These are phyloP conservation scores for Camillea tinctor DNA, from an alignment of 2,329 filamentous ascomycete species.

Conservation along the genomic window DNA sequence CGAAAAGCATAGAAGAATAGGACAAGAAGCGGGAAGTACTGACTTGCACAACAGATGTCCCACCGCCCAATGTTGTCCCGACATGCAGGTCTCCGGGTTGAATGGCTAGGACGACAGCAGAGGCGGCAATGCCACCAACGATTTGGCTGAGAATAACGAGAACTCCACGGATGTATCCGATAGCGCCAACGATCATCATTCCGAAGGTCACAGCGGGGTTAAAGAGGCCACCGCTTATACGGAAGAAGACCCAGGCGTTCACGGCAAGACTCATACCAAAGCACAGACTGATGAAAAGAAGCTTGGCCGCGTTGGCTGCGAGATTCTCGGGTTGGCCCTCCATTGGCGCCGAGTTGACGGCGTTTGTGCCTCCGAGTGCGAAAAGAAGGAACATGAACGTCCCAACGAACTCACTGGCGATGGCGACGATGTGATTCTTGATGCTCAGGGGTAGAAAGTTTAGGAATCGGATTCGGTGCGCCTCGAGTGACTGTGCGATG, in stretches of 20 bases:
- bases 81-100: conserved; percentile 49
- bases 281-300: conserved; percentile 36
- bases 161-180: conserved; percentile 36
- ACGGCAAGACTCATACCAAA: conserved; percentile 40
- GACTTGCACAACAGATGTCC: conserved; percentile 43
- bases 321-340: conserved; percentile 18
- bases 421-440: conserved; percentile 31
- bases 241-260: conserved; percentile 45
- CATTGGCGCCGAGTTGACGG: conserved; percentile 26
- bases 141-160: conserved; percentile 49
- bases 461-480: conserved; percentile 9
- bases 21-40: neutral
- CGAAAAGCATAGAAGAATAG: neutral
- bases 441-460: conserved; percentile 13
- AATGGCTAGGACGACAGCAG: conserved; percentile 46
- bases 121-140: conserved; percentile 47
- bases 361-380: conserved; percentile 34
- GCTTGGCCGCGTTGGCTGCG: conserved; percentile 20
- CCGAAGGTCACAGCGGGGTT: conserved; percentile 42
- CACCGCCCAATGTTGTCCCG: conserved; percentile 43
- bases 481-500: conserved; percentile 7
- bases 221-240: conserved; percentile 36
- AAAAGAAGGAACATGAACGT: conserved; percentile 36
- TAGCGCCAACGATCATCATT: conserved; percentile 46
- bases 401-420: conserved; percentile 31